Evolutionary conservation across 2,329 filamentous ascomycete genomes (phyloP).

Genomic region (Penicillium psychrosexuale): DNA sequence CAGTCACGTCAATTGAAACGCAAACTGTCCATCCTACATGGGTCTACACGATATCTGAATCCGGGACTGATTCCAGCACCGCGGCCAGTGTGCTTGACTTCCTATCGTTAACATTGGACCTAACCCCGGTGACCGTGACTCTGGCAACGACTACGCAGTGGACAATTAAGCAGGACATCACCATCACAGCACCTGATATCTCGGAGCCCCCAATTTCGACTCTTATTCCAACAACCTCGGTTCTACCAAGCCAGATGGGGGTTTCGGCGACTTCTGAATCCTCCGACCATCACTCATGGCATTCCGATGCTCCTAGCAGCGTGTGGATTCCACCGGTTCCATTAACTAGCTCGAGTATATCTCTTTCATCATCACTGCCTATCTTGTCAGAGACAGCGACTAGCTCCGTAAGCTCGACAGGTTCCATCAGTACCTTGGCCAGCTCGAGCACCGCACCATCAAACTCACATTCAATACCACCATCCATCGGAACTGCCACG

Average conservation of each 20-base stretch:
- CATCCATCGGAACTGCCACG: not conserved
- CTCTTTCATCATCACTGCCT: not conserved
- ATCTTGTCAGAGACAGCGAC: not conserved
- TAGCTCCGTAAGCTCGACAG: not conserved
- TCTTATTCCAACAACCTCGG: not conserved
- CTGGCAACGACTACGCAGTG: not conserved
- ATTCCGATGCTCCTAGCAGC: not conserved
- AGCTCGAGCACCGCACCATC: not conserved
- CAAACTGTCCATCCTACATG: constrained; percentile 5
- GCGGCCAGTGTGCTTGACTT: not conserved
- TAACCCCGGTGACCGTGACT: not conserved
- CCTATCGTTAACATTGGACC: not conserved
- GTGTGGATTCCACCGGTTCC: not conserved
- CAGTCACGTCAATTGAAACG: constrained; percentile 3
- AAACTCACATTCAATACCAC: not conserved
- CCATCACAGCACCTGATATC: not conserved
- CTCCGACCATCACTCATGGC: not conserved
- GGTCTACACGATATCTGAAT: not conserved
- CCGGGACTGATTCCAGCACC: not conserved
- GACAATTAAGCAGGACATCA: not conserved
- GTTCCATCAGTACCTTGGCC: not conserved
- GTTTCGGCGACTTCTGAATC: not conserved
- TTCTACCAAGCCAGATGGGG: not conserved
- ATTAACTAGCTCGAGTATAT: not conserved
- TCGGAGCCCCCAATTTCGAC: not conserved